Base-by-base conservation (phyloP, 345 rosid species). In the Citrus trifoliata region DNA sequence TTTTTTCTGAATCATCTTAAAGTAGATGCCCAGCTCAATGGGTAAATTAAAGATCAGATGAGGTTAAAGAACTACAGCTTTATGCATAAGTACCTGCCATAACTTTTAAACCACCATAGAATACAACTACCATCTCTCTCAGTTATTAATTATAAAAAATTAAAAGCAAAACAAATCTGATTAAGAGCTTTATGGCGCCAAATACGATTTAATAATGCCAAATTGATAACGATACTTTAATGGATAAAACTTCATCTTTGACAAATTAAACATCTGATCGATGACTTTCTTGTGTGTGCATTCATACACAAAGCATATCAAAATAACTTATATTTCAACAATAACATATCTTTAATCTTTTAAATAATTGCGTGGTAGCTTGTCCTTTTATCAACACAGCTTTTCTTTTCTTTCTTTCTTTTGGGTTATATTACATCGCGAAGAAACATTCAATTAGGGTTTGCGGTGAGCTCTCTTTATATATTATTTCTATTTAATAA, bases 181-280 rank as follows among this genome's bases (percentile, higher is more conserved):
- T 71, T 21, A 53, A 30, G 18, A 70, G 24, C 38, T 71, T 71
- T 71, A 53, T 53, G 13, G 38, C 33, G 8, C 6, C 5, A 70
- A 2, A 33, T 72, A 14, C 22, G 1, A 72, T 58, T 56, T 58
- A 58, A 33, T 58, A 58, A 35, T 58, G 53, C 51, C 14, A 33
- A 33, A 64, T 33, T 56, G 33, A 56, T 14, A 32, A 58, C 7
- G 22, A 53, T 18, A 18, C 10, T 10, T 5, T 21, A 53, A 10
- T 72, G 65, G 48, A 55, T 72, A 33, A 56, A 71, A 55, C 22
- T 72, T 55, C 19, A 48, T 32, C n/a, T 30, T 71, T 35, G 53
- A 58, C 32, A 72, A 66, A 66, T 66, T 33, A 72, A 71, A 33
- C 42, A 72, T n/a, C 76, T 13, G 51, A 53, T 53, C 58, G 58